Evolutionary conservation across 1,284 basidiomycete species (phyloP).

Genomic region (Malassezia japonica): DNA sequence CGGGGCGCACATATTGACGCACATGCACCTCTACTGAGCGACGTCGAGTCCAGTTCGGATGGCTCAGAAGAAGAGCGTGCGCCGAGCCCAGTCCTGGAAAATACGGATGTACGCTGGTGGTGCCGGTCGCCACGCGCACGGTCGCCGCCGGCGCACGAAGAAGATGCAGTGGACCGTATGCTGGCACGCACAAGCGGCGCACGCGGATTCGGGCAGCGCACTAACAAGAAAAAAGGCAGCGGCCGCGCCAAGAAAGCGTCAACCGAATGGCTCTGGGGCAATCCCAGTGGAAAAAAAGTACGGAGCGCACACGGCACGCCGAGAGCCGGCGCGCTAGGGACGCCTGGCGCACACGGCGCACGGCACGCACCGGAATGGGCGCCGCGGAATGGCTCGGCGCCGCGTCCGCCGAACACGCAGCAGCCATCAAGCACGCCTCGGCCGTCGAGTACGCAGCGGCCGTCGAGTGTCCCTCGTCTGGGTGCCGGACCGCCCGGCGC

Average conservation of each 20-base stretch:
- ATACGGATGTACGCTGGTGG: conserved; percentile 4
- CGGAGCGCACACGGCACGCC: not conserved
- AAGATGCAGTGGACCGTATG: conserved; percentile 38
- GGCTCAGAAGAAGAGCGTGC: too few species aligned
- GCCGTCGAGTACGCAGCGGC: too few species aligned
- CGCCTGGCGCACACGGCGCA: too few species aligned
- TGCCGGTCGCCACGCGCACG: not conserved
- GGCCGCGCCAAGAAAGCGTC: not conserved
- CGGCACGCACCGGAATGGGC: too few species aligned
- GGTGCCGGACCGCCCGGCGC: too few species aligned
- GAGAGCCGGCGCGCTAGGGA: too few species aligned
- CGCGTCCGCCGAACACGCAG: too few species aligned
- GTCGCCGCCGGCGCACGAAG: conserved; percentile 1
- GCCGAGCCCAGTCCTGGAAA: too few species aligned
- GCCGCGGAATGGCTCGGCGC: too few species aligned
- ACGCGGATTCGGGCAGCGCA: conserved; percentile 6
- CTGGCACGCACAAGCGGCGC: conserved; percentile 23
- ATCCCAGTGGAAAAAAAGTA: not conserved
- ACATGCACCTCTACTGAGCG: conserved; percentile 20
- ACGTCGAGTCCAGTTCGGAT: conserved; percentile 19
- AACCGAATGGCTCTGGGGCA: too few species aligned
- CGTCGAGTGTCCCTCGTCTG: too few species aligned
- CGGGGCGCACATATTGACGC: conserved; percentile 17
- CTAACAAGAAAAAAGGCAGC: not conserved
- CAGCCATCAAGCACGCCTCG: too few species aligned